A percentile compares a stretch with the other conserved stretches of the same genome.
Conservation (phyloP, 2,329 filamentous ascomycete genomes). For the Penicillium sp. region DNA sequence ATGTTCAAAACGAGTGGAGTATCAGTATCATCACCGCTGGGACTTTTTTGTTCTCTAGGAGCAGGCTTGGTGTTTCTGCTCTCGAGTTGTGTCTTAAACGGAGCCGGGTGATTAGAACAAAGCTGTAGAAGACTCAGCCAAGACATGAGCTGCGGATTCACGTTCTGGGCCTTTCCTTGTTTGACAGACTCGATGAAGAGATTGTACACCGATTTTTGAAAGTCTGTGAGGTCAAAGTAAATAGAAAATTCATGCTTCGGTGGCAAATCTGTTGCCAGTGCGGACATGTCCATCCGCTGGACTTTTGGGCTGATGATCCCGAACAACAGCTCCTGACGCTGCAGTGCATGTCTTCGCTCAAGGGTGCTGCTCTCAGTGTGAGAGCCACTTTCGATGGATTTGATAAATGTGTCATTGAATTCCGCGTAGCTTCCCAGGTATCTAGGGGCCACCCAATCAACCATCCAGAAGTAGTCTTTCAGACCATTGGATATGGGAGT, state of each 20-base stretch:
- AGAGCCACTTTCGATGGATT: slow-evolving; percentile 71
- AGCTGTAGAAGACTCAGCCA: slow-evolving; percentile 55
- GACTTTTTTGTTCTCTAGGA: too few relatives aligned
- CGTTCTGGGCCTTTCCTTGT: slow-evolving; percentile 26
- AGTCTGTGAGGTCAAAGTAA: slow-evolving; percentile 64
- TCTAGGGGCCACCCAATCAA: slow-evolving; percentile 79
- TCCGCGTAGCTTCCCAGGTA: slow-evolving; percentile 69
- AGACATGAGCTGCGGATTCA: slow-evolving; percentile 51
- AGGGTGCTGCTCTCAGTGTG: slow-evolving; percentile 59
- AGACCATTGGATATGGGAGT: slow-evolving; percentile 84
- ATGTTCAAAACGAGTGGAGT: too few relatives aligned
- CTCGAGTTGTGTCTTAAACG: slow-evolving; percentile 52
- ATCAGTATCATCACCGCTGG: not conserved
- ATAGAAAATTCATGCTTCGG: slow-evolving; percentile 80
- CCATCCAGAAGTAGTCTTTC: slow-evolving; percentile 79
- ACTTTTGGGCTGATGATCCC: slow-evolving; percentile 74
- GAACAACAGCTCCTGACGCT: slow-evolving; percentile 69
- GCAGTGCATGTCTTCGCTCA: slow-evolving; percentile 61
- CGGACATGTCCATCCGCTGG: slow-evolving; percentile 68
- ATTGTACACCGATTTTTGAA: slow-evolving; percentile 66
- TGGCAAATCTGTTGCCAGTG: slow-evolving; percentile 66
- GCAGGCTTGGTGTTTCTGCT: slow-evolving; percentile 15
- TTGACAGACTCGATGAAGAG: slow-evolving; percentile 49
- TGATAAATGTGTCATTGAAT: slow-evolving; percentile 69
- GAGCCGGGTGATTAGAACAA: slow-evolving; percentile 59